phyloP scores from a whole-genome alignment of 2,329 filamentous ascomycete species.

The Orbilia blumenaviensis region DNA sequence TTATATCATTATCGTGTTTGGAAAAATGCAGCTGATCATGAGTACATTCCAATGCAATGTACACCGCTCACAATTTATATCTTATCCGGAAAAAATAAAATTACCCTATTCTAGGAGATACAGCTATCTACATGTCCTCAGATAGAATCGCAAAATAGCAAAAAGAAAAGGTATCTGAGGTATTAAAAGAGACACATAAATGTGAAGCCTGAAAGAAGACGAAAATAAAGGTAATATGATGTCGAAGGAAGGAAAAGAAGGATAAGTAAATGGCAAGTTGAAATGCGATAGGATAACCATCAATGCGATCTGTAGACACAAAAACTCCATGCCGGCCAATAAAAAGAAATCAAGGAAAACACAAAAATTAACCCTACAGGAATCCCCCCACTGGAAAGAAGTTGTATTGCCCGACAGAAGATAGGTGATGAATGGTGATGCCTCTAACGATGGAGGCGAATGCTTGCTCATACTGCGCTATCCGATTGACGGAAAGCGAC shows the following conservation, averaged over 20 bases:
- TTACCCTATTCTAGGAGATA: conserved; percentile 10
- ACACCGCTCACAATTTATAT: neutral
- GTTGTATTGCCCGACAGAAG: conserved; percentile 4
- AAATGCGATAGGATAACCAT: conserved; percentile 16
- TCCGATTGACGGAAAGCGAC: neutral
- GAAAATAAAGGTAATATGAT: neutral
- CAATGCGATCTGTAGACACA: conserved; percentile 17
- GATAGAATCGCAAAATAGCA: neutral
- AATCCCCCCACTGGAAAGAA: neutral
- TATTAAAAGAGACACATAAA: conserved; percentile 22
- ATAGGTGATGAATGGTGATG: neutral
- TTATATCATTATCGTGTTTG: too few relatives aligned
- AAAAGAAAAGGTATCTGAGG: conserved; percentile 9
- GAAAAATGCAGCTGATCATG: too few relatives aligned
- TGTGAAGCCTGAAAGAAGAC: conserved; percentile 4
- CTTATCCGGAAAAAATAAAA: conserved; percentile 9
- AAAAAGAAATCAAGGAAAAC: conserved; percentile 15
- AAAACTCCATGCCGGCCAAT: conserved; percentile 51
- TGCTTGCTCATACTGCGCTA: conserved; percentile 21
- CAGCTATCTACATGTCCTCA: conserved; percentile 38
- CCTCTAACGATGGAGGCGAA: neutral
- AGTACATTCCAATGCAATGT: too few relatives aligned
- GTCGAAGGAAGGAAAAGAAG: neutral
- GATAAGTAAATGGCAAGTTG: too few relatives aligned
- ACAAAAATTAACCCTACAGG: conserved; percentile 44